Evolutionary conservation across 1,139 yeast genomes (phyloP), one percentile per base, ranked within the genome.

Genomic region (Pneumocystis oryctolagi): DNA sequence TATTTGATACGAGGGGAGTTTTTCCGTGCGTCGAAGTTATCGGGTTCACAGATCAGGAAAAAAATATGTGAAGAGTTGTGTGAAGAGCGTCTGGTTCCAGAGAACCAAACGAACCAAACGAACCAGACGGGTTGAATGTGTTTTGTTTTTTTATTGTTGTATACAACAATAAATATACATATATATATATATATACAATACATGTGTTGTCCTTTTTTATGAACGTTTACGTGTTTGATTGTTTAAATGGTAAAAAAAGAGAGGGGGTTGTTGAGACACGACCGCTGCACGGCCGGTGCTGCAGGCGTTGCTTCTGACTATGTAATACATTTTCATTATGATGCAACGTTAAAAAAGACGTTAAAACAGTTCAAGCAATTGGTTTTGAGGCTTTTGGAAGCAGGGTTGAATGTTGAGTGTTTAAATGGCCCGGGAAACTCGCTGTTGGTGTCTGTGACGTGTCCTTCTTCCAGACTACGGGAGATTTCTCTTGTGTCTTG

Each of bases 1-100:
- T 60, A 61, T 37, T 62, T 60, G 25, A 62, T 64, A 20, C 64
- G 66, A 32, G 66, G 66, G 4, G 64, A 62, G 9, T 64, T 64
- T 53, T 62, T 64, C 64, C 60, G 63, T 18, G 66, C 66, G 9
- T 57, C 66, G 14, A 61, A 65, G 58, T 58, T 37, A 56, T 63
- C 58, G 61, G 61, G 55, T 60, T 58, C 60, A 39, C 59, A 59
- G 35, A 53, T 62, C 39, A 40, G 57, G 18, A 58, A 53, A 20
- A 62, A 63, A n/a, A 58, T 63, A 47, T 47, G 5, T 35, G 4
- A 57, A 20, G 59, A 57, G 30, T 39, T 57, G 12, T 57, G 59
- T 39, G 59, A 35, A 57, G 42, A 57, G 5, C 59, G 59, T 12
- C 12, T 20, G 9, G 12, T 47, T 47, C 5, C 18, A 8, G 16